These are phyloP conservation scores for Neckera pumila DNA, from an alignment of 225 moss, liverwort and hornwort genomes.

Conservation along the genomic window DNA sequence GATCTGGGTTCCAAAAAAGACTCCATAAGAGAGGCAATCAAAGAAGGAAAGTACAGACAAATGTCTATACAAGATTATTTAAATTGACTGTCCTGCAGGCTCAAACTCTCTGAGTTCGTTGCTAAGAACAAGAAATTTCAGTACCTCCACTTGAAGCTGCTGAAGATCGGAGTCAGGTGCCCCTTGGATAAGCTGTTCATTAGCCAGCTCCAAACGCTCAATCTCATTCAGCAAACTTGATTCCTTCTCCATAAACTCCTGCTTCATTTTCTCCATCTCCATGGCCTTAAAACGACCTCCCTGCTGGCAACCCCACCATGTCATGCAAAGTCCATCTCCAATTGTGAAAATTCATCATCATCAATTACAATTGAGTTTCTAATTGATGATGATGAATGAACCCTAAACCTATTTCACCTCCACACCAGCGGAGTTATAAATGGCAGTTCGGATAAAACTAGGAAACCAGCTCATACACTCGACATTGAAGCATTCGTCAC, in stretches of 20 bases:
- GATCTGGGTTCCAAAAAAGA: neutral
- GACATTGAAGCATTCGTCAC: neutral
- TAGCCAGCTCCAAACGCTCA: conserved; percentile 72
- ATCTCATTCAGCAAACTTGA: conserved; percentile 62
- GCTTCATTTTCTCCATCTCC: conserved; percentile 47
- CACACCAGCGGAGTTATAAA: neutral
- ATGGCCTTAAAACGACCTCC: conserved; percentile 24
- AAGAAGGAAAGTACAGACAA: neutral
- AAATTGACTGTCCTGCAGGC: neutral
- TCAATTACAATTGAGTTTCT: too few relatives aligned
- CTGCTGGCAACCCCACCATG: conserved; percentile 7
- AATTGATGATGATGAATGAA: too few relatives aligned
- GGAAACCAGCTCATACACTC: neutral
- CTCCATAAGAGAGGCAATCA: neutral
- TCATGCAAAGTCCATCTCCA: neutral
- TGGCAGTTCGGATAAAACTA: neutral
- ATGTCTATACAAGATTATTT: neutral
- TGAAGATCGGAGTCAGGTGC: conserved; percentile 74
- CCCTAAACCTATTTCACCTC: neutral
- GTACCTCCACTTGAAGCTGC: conserved; percentile 82
- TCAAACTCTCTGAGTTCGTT: neutral
- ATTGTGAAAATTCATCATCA: neutral
- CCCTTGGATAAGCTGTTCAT: conserved; percentile 77
- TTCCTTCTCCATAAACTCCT: conserved; percentile 65
- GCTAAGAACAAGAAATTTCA: neutral